Conservation (phyloP, 768 basidiomycete genomes). For the Royoungia palumana region DNA sequence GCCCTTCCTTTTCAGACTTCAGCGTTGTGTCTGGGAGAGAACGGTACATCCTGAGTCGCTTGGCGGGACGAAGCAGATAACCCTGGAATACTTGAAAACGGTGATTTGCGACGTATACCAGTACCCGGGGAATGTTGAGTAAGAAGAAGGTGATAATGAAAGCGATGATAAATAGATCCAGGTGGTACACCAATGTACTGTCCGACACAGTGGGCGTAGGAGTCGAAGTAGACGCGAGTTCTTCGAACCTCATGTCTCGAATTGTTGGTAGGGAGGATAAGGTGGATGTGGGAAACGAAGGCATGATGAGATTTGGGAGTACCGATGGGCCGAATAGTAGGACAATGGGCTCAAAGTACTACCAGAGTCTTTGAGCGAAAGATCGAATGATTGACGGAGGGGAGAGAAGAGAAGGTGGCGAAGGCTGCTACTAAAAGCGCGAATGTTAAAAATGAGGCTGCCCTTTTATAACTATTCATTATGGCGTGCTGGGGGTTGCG, state of each 20-base stretch:
- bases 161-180: conserved; percentile 45
- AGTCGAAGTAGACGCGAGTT: background rate
- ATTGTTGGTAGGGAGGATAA: background rate
- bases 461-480: no score
- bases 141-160: conserved; percentile 39
- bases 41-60: background rate
- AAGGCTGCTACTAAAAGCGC: no score
- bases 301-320: no score
- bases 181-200: conserved; percentile 25
- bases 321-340: no score
- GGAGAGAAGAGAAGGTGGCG: no score
- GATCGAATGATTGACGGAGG: no score
- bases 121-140: conserved; percentile 43
- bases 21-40: background rate
- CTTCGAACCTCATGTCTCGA: conserved; percentile 11
- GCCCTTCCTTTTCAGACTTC: background rate
- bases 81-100: conserved; percentile 48
- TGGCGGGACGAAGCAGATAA: conserved; percentile 39
- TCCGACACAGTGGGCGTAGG: background rate
- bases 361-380: no score
- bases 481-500: no score
- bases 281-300: no score
- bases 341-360: no score
- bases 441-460: no score
- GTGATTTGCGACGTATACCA: conserved; percentile 47